Conservation (phyloP, 345 rosid species). For the Microthlaspi erraticum region DNA sequence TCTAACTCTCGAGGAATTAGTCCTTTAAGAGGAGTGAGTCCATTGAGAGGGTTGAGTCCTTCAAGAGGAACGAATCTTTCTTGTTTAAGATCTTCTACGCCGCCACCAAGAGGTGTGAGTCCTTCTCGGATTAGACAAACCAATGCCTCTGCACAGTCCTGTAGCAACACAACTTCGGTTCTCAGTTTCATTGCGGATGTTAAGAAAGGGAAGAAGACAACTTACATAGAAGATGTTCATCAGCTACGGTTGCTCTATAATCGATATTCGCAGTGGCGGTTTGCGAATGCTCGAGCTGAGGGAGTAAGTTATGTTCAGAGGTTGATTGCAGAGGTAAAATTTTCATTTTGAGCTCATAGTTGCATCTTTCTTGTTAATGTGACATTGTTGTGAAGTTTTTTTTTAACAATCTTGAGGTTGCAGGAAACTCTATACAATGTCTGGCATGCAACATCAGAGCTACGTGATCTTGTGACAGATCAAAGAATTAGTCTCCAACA, state of each 20-base stretch:
- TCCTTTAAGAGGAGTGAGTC: slow-evolving; percentile 57
- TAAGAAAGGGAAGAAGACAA: slow-evolving; percentile 69
- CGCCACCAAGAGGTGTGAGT: slow-evolving; percentile 76
- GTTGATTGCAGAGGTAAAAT: slow-evolving; percentile 72
- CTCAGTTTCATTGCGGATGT: slow-evolving; percentile 86
- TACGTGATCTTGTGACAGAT: slow-evolving; percentile 64
- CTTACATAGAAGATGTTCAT: slow-evolving; percentile 83
- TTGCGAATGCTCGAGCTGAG: slow-evolving; percentile 77
- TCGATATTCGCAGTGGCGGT: slow-evolving; percentile 85
- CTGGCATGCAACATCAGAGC: slow-evolving; percentile 62
- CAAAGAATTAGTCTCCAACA: slow-evolving; percentile 69
- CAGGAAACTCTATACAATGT: slow-evolving; percentile 82
- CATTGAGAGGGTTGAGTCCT: slow-evolving; percentile 75
- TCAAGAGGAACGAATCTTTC: slow-evolving; percentile 62
- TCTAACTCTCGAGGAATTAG: slow-evolving; percentile 56
- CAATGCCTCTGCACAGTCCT: slow-evolving; percentile 55
- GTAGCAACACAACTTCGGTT: slow-evolving; percentile 60
- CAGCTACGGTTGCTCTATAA: slow-evolving; percentile 81
- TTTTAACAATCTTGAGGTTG: slow-evolving; percentile 42
- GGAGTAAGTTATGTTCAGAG: slow-evolving; percentile 67
- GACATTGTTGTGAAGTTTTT: neutral
- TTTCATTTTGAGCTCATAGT: neutral
- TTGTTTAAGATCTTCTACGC: slow-evolving; percentile 59
- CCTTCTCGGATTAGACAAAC: slow-evolving; percentile 75
- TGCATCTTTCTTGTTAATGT: neutral